phyloP scores from a whole-genome alignment of 2,329 filamentous ascomycete genomes.

The Clonostachys rosea region DNA sequence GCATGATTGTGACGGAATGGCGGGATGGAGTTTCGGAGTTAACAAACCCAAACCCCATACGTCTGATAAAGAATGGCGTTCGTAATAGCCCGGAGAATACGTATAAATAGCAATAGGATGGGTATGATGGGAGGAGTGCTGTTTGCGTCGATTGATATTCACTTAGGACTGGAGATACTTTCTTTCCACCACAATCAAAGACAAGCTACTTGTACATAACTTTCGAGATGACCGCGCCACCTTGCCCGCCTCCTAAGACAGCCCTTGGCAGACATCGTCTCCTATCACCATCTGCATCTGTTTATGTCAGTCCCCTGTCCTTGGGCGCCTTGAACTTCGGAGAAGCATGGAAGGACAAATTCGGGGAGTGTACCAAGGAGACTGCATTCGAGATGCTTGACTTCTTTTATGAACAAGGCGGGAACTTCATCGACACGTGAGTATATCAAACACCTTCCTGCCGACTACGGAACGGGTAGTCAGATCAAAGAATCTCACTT shows the following conservation, averaged over 20 bases:
- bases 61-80: too few relatives aligned
- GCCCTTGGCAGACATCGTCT: slow-evolving; percentile 12
- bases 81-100: too few relatives aligned
- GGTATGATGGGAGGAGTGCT: too few relatives aligned
- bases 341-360: slow-evolving; percentile 18
- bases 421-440: slow-evolving; percentile 59
- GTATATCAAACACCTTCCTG: not conserved
- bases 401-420: slow-evolving; percentile 45
- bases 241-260: slow-evolving; percentile 3
- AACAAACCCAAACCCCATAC: too few relatives aligned
- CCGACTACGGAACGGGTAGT: not conserved
- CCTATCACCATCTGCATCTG: slow-evolving; percentile 10
- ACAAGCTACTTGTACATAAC: too few relatives aligned
- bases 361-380: slow-evolving; percentile 30
- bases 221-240: not conserved
- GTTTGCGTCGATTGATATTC: too few relatives aligned
- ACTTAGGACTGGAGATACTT: too few relatives aligned
- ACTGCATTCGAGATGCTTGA: slow-evolving; percentile 51
- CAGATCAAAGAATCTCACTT: not conserved
- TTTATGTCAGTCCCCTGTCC: slow-evolving; percentile 14
- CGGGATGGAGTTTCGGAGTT: too few relatives aligned
- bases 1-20: too few relatives aligned
- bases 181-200: too few relatives aligned
- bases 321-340: slow-evolving; percentile 16
- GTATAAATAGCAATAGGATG: too few relatives aligned